These are phyloP conservation scores for Fusarium sambucinum DNA, from an alignment of 2,329 filamentous ascomycete species.

Conservation along the genomic window DNA sequence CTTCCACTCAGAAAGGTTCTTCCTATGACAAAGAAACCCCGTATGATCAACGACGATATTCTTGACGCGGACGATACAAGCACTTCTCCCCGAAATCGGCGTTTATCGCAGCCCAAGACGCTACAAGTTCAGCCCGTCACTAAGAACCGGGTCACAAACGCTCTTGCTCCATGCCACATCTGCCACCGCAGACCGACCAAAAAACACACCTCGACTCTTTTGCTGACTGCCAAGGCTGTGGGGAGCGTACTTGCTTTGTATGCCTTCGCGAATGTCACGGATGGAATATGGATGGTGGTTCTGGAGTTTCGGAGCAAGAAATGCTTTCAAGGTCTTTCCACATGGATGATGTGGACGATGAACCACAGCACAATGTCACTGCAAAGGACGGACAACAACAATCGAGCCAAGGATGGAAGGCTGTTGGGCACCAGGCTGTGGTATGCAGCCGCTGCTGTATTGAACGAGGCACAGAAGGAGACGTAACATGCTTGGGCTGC, in stretches of 20 bases:
- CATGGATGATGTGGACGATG: conserved; percentile 63
- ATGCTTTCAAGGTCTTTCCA: conserved; percentile 60
- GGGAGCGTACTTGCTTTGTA: conserved; percentile 74
- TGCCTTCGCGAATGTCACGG: conserved; percentile 74
- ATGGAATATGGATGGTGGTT: conserved; percentile 51
- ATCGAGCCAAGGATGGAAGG: conserved; percentile 53
- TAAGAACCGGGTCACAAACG: conserved; percentile 27
- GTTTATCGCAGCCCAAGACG: conserved; percentile 46
- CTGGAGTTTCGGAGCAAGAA: conserved; percentile 51
- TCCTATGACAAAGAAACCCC: conserved; percentile 50
- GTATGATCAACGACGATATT: conserved; percentile 45
- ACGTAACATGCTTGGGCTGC: conserved; percentile 75
- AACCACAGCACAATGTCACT: conserved; percentile 22
- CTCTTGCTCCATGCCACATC: conserved; percentile 70
- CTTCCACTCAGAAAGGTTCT: conserved; percentile 49
- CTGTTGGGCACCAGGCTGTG: conserved; percentile 62
- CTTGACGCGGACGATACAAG: conserved; percentile 32
- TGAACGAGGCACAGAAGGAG: conserved; percentile 72
- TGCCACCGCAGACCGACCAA: conserved; percentile 74
- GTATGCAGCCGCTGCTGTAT: conserved; percentile 78
- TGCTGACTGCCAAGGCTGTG: conserved; percentile 72
- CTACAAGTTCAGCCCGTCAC: conserved; percentile 39
- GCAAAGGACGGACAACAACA: conserved; percentile 30
- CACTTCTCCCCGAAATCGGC: conserved; percentile 42
- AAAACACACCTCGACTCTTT: conserved; percentile 74